phyloP scores from a whole-genome alignment of 163 green algal species.

The Prototheca cutis region DNA sequence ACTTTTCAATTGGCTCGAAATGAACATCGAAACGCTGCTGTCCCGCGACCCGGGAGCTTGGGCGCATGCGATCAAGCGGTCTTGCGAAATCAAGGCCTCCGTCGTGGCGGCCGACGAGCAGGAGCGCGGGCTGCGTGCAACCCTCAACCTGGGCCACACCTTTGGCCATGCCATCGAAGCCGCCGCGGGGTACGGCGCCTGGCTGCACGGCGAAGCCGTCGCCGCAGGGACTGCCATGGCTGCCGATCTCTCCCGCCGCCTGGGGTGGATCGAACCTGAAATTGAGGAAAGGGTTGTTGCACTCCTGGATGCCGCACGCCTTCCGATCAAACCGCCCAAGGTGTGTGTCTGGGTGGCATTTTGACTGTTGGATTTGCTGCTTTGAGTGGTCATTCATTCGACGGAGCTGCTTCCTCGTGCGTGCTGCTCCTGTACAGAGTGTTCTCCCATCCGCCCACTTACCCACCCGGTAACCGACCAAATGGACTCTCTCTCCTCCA shows the following conservation, averaged over 20 bases:
- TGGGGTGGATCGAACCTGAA: constrained; percentile 54
- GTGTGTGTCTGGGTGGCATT: background rate
- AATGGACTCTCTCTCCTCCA: too few relatives aligned
- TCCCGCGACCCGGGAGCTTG: constrained; percentile 60
- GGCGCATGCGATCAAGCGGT: constrained; percentile 85
- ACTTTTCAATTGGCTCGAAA: constrained; percentile 94
- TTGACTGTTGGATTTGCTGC: too few relatives aligned
- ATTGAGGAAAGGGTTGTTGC: constrained; percentile 53
- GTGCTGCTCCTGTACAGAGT: too few relatives aligned
- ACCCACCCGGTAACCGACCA: too few relatives aligned
- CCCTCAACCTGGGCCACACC: constrained; percentile 97
- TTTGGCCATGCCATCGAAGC: constrained; percentile 96
- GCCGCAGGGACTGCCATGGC: constrained; percentile 86
- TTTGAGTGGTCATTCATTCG: too few relatives aligned
- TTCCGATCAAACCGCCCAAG: background rate
- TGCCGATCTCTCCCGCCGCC: constrained; percentile 70
- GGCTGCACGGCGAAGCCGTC: constrained; percentile 96
- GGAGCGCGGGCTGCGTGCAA: constrained; percentile 88
- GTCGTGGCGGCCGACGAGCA: constrained; percentile 89
- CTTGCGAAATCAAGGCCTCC: constrained; percentile 94
- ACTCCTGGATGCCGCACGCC: constrained; percentile 51
- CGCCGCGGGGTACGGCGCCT: constrained; percentile 50
- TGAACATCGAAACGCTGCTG: constrained; percentile 69
- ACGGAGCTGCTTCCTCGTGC: too few relatives aligned
- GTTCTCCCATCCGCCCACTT: too few relatives aligned